Conservation (phyloP, 129 eudicot species). For the Smallanthus sonchifolius region DNA sequence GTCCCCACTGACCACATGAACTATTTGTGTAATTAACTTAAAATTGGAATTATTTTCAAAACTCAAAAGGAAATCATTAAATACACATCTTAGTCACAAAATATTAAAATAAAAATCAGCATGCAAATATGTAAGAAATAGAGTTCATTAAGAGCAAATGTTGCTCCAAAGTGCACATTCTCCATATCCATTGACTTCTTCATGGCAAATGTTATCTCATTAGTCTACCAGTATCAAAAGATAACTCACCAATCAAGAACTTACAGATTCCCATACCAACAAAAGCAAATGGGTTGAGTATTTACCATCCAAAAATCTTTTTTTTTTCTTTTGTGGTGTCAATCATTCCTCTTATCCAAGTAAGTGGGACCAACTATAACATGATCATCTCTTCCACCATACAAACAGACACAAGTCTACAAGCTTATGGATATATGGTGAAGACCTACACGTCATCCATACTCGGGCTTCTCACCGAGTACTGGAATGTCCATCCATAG, state of each 20-base stretch:
- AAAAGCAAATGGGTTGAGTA: background rate
- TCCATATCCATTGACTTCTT: background rate
- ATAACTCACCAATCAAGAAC: background rate
- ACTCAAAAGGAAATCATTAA: background rate
- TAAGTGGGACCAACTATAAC: background rate
- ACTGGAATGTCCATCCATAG: conserved; percentile 92
- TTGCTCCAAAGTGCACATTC: background rate
- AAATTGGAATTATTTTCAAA: too few species aligned
- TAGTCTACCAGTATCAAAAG: background rate
- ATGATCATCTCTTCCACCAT: background rate
- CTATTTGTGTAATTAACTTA: background rate
- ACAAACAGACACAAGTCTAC: background rate
- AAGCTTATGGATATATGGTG: conserved; percentile 52
- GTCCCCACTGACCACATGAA: too few species aligned
- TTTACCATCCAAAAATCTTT: background rate
- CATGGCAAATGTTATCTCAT: background rate
- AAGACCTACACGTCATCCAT: conserved; percentile 72
- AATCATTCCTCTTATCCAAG: background rate
- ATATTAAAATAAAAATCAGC: background rate
- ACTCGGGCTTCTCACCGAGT: conserved; percentile 65
- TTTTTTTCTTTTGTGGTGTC: conserved; percentile 7
- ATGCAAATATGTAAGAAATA: background rate
- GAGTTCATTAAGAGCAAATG: background rate
- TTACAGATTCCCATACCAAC: background rate
- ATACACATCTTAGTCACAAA: background rate